A percentile compares a stretch with the other conserved stretches of the same genome.
These are phyloP conservation scores for Agapanthus africanus DNA, from an alignment of 106 monocot genomes.

Conservation along the genomic window DNA sequence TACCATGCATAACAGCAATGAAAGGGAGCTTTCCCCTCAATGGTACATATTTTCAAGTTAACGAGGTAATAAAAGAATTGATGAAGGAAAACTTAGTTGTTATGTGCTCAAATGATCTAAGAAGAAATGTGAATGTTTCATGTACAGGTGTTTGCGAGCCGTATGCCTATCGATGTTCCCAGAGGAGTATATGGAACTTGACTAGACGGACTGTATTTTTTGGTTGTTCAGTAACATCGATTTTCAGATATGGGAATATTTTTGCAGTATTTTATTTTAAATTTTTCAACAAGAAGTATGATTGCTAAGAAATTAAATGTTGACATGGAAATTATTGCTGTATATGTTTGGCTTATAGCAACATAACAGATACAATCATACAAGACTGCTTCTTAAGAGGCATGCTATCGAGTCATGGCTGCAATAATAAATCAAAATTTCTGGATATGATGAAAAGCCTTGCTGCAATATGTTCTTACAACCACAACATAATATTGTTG, in stretches of 20 bases:
- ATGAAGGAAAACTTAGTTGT: not conserved
- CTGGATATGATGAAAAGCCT: too few relatives aligned
- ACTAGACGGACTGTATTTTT: constrained; percentile 36
- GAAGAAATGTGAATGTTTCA: not conserved
- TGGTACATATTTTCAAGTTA: constrained; percentile 31
- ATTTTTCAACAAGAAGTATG: too few relatives aligned
- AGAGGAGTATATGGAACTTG: constrained; percentile 32
- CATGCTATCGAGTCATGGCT: constrained; percentile 6
- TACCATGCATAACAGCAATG: constrained; percentile 19
- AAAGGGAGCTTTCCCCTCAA: constrained; percentile 26
- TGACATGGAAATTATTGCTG: not conserved
- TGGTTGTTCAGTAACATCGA: constrained; percentile 26
- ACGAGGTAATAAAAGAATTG: constrained; percentile 12
- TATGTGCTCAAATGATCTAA: not conserved
- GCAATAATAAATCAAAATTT: too few relatives aligned
- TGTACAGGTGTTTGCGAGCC: constrained; percentile 50
- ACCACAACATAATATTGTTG: too few relatives aligned
- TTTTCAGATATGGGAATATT: constrained; percentile 28
- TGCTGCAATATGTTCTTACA: not conserved
- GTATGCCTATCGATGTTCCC: constrained; percentile 33
- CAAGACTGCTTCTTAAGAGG: constrained; percentile 17
- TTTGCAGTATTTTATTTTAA: not conserved
- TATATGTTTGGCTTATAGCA: constrained; percentile 10
- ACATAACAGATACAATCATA: constrained; percentile 15
- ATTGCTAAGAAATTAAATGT: not conserved